A percentile compares a stretch with the other conserved stretches of the same genome.
Evolutionary conservation across 2,329 filamentous ascomycete genomes (phyloP).

Genomic region (Sarocladiaceae sp.): DNA sequence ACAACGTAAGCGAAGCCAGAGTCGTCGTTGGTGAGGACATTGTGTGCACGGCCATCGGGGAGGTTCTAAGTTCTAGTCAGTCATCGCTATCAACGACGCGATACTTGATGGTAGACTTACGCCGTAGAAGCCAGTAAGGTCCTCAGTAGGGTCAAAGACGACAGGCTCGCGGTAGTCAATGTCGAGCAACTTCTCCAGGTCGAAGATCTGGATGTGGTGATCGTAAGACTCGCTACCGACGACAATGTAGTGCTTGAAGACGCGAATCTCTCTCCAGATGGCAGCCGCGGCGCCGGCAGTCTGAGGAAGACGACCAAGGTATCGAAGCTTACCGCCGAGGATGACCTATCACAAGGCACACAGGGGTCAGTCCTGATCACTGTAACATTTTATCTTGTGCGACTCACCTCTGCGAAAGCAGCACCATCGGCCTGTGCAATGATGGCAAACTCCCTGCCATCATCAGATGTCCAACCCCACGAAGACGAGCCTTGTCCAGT

Average conservation of each 20-base stretch:
- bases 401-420: constrained; percentile 44
- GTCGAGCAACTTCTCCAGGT: constrained; percentile 53
- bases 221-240: constrained; percentile 36
- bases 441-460: constrained; percentile 50
- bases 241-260: constrained; percentile 30
- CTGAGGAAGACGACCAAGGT: constrained; percentile 50
- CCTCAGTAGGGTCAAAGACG: constrained; percentile 17
- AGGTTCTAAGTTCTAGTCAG: constrained; percentile 14
- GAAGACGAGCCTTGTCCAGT: constrained; percentile 32
- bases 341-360: constrained; percentile 28
- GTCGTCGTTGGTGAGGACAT: constrained; percentile 31
- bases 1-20: constrained; percentile 42
- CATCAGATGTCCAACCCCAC: constrained; percentile 50
- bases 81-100: constrained; percentile 6
- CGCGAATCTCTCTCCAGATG: constrained; percentile 49
- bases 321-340: constrained; percentile 43
- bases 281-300: constrained; percentile 33
- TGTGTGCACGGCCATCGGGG: constrained; percentile 14
- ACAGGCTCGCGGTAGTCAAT: constrained; percentile 37
- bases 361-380: no score
- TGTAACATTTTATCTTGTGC: neutral
- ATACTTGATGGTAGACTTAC: constrained; percentile 25
- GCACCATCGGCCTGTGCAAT: constrained; percentile 51
- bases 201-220: constrained; percentile 60
- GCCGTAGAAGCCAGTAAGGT: constrained; percentile 28